Conservation (phyloP, 768 basidiomycete species). For the Hysterangium stoloniferum region DNA sequence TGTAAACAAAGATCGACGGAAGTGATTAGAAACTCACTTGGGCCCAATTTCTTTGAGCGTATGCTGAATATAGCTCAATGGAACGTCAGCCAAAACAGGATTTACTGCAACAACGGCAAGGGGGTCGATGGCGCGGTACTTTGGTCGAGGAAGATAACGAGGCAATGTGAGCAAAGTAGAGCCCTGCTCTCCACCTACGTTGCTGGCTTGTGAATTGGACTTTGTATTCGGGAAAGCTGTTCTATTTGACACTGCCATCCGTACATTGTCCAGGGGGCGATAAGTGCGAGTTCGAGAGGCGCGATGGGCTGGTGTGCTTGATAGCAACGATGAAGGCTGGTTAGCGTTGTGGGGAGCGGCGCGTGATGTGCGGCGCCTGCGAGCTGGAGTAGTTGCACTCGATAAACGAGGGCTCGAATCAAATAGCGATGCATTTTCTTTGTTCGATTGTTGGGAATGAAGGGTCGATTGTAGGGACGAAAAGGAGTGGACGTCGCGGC, state of each 20-base stretch:
- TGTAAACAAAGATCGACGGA: neutral
- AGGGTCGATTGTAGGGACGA: too few relatives aligned
- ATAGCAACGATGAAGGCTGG: too few relatives aligned
- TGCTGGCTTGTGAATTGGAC: neutral
- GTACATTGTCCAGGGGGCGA: neutral
- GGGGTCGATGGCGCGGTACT: conserved; percentile 46
- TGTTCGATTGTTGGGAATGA: too few relatives aligned
- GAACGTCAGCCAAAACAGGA: conserved; percentile 41
- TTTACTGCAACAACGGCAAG: conserved; percentile 49
- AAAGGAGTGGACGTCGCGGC: too few relatives aligned
- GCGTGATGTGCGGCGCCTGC: too few relatives aligned
- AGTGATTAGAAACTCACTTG: conserved; percentile 26
- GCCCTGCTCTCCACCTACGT: neutral
- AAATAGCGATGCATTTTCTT: too few relatives aligned
- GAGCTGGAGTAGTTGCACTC: too few relatives aligned
- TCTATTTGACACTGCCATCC: neutral
- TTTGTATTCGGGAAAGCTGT: neutral
- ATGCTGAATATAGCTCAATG: conserved; percentile 57
- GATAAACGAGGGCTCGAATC: too few relatives aligned
- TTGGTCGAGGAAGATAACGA: conserved; percentile 59
- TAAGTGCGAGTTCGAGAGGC: neutral
- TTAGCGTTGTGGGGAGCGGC: too few relatives aligned
- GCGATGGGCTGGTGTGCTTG: neutral
- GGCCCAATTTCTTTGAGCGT: conserved; percentile 38
- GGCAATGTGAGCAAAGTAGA: conserved; percentile 34